Conservation (phyloP, 805 yeast species). For the Priceomyces medius region DNA sequence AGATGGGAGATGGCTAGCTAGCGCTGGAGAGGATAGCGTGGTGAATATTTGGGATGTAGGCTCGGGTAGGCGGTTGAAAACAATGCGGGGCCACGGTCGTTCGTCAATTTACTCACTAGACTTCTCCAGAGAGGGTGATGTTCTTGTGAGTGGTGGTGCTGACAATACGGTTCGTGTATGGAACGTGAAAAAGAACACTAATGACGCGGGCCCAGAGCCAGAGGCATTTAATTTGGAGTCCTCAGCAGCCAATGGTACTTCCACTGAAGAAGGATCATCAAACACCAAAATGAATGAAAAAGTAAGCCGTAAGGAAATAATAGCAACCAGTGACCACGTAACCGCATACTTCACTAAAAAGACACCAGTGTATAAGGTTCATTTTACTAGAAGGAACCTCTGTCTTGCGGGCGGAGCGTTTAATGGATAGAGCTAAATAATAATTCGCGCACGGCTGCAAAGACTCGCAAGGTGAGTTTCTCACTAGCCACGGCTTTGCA, state of each 20-base stretch:
- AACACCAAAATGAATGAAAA: conserved; percentile 37
- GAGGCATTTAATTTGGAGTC: conserved; percentile 51
- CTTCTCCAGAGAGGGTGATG: conserved; percentile 84
- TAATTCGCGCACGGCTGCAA: too few relatives aligned
- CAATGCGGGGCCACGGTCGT: conserved; percentile 94
- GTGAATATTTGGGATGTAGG: conserved; percentile 94
- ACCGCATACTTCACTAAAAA: conserved; percentile 91
- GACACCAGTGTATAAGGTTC: conserved; percentile 91
- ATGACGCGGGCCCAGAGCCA: conserved; percentile 74
- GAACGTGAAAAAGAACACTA: conserved; percentile 87
- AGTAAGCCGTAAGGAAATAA: conserved; percentile 62
- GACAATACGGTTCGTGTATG: conserved; percentile 93
- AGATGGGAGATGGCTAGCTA: conserved; percentile 94
- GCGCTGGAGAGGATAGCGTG: conserved; percentile 90
- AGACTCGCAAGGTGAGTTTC: too few relatives aligned
- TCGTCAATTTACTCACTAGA: conserved; percentile 80
- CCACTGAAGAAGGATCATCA: conserved; percentile 11
- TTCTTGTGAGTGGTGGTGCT: conserved; percentile 87
- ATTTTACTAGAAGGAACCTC: conserved; percentile 85
- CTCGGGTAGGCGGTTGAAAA: conserved; percentile 80
- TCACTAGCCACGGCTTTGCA: too few relatives aligned
- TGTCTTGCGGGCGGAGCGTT: conserved; percentile 94
- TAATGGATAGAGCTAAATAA: conserved; percentile 8
- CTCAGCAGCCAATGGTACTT: conserved; percentile 7
- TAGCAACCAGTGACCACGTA: conserved; percentile 87